Evolutionary conservation across 2,329 filamentous ascomycete species (phyloP).

Genomic region (Pestalotiopsis sp.): DNA sequence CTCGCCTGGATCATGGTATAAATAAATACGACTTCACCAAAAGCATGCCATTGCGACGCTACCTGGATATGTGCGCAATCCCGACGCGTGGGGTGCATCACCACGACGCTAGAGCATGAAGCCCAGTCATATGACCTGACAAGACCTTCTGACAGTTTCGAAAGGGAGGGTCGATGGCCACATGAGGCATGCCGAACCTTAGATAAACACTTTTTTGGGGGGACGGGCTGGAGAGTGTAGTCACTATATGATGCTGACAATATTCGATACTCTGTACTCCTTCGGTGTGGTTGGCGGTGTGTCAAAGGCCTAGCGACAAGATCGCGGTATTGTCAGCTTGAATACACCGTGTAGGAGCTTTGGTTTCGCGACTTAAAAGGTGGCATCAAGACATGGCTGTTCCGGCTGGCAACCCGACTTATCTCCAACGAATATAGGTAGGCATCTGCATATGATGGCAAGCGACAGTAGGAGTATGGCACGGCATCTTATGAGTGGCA

Average conservation of each 20-base stretch:
- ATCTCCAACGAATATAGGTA: not conserved
- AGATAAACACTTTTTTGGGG: not conserved
- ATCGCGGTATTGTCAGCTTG: not conserved
- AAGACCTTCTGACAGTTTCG: not conserved
- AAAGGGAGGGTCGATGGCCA: not conserved
- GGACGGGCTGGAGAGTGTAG: not conserved
- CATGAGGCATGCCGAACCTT: slow-evolving; percentile 8
- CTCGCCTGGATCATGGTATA: not conserved
- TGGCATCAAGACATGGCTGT: not conserved
- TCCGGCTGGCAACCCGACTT: not conserved
- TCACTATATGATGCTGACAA: not conserved
- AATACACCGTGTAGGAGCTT: not conserved
- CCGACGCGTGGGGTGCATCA: not conserved
- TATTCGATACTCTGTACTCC: not conserved
- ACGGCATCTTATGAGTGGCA: not conserved
- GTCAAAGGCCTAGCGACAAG: not conserved
- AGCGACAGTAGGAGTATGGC: not conserved
- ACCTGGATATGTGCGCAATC: not conserved
- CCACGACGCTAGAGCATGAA: not conserved
- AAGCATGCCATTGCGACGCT: not conserved
- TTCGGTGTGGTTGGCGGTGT: not conserved
- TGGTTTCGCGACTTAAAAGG: not conserved
- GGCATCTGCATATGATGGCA: not conserved
- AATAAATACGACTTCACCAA: not conserved
- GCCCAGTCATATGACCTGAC: not conserved